Percentiles rank a stretch among this genome's conserved stretches.
Evolutionary conservation across 2,329 filamentous ascomycete genomes (phyloP).

Genomic region (Pezicula rhizophila): DNA sequence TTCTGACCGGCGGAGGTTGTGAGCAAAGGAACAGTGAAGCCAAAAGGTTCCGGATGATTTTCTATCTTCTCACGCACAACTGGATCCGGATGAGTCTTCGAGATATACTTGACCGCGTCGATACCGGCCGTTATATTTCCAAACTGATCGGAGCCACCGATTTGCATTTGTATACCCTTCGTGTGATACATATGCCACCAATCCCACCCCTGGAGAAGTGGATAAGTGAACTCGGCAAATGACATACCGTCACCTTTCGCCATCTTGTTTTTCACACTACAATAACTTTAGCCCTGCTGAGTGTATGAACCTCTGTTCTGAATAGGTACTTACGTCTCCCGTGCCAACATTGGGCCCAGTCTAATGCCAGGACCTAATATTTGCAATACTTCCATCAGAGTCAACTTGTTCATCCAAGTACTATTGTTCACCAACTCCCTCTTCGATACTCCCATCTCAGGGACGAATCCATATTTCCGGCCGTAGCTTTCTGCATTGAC

Average conservation of each 20-base stretch:
- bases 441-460: conserved; percentile 58
- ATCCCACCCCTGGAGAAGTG: conserved; percentile 91
- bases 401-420: conserved; percentile 69
- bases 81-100: conserved; percentile 48
- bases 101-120: conserved; percentile 73
- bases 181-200: conserved; percentile 82
- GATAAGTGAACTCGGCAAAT: conserved; percentile 88
- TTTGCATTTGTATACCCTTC: conserved; percentile 70
- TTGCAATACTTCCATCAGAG: conserved; percentile 69
- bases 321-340: conserved; percentile 66
- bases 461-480: conserved; percentile 56
- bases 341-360: conserved; percentile 78
- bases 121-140: conserved; percentile 92
- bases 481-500: conserved; percentile 63
- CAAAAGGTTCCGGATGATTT: conserved; percentile 50
- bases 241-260: conserved; percentile 88
- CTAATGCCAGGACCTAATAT: conserved; percentile 68
- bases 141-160: conserved; percentile 92
- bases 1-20: conserved; percentile 82
- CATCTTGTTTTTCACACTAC: conserved; percentile 72
- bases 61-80: conserved; percentile 38
- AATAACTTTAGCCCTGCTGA: conserved; percentile 7
- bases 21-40: conserved; percentile 85
- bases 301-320: conserved; percentile 4
- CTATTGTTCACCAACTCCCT: conserved; percentile 74